Evolutionary conservation across 345 rosid genomes (phyloP).

Genomic region (Boechera stricta): DNA sequence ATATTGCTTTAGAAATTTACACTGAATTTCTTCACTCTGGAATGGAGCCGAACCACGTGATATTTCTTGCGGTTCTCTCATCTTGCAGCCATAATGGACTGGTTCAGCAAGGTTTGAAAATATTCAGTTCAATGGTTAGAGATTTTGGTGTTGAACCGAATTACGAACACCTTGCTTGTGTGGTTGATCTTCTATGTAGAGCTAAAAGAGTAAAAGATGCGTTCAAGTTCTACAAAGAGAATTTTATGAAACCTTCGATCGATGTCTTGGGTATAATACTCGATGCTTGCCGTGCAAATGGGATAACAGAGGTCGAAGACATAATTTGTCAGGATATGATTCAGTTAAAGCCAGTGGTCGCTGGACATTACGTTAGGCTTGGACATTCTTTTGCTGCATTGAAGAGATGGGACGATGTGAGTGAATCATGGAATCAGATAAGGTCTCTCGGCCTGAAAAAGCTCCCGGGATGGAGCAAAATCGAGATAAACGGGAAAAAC

Average conservation of each 20-base stretch:
- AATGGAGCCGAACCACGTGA: conserved; percentile 64
- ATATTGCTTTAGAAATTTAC: conserved; percentile 61
- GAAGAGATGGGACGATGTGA: conserved; percentile 62
- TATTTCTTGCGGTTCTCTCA: conserved; percentile 70
- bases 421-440: conserved; percentile 59
- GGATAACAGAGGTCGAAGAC: conserved; percentile 48
- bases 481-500: conserved; percentile 51
- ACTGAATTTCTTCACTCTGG: conserved; percentile 62
- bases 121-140: conserved; percentile 59
- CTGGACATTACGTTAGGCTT: conserved; percentile 62
- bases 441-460: conserved; percentile 62
- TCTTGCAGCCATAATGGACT: conserved; percentile 84
- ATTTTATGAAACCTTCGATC: conserved; percentile 46
- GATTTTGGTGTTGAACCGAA: conserved; percentile 57
- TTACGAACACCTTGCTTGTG: conserved; percentile 61
- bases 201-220: conserved; percentile 65
- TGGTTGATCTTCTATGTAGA: conserved; percentile 68
- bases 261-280: conserved; percentile 62
- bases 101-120: conserved; percentile 62
- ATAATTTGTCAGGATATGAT: conserved; percentile 50
- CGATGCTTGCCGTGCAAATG: conserved; percentile 57
- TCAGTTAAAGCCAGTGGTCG: conserved; percentile 48
- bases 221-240: conserved; percentile 55
- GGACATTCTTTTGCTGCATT: conserved; percentile 61
- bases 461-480: conserved; percentile 67